Percentiles rank a stretch among this genome's conserved stretches.
phyloP scores from a whole-genome alignment of 345 rosid species.

The Euphorbia tirucalli region DNA sequence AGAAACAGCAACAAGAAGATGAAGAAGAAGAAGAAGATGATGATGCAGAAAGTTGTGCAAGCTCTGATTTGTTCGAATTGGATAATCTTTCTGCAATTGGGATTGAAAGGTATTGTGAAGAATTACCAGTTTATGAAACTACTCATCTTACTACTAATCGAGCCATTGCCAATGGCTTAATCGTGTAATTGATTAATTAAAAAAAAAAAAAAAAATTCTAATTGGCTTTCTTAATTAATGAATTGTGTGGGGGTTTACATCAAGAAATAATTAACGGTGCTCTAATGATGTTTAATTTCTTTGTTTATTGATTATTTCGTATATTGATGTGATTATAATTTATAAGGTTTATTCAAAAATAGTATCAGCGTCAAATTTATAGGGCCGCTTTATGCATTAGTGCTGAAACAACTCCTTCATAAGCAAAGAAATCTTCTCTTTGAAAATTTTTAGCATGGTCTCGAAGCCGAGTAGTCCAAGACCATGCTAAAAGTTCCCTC shows the following conservation, averaged over 20 bases:
- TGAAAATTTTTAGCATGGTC: no score
- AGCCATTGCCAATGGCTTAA: constrained; percentile 65
- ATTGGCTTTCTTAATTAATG: constrained; percentile 26
- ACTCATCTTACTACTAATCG: constrained; percentile 72
- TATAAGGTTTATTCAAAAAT: no score
- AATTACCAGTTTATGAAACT: constrained; percentile 92
- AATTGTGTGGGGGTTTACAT: constrained; percentile 58
- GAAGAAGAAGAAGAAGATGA: constrained; percentile 46
- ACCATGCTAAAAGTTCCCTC: no score
- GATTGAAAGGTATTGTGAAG: constrained; percentile 63
- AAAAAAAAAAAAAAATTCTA: not conserved
- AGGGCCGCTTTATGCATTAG: no score
- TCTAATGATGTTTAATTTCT: constrained; percentile 22
- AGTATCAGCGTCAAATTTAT: no score
- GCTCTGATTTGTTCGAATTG: constrained; percentile 91
- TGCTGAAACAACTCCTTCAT: no score
- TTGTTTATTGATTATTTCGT: constrained; percentile 4
- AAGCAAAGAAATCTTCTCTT: no score
- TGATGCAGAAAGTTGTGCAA: constrained; percentile 74
- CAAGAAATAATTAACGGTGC: constrained; percentile 35
- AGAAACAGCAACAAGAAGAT: constrained; percentile 39
- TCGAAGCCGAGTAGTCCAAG: no score
- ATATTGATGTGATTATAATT: no score
- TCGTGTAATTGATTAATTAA: constrained; percentile 46
- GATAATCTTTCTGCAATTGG: constrained; percentile 83